These are phyloP conservation scores for Helicostylum pulchrum DNA, from an alignment of 192 early-diverging fungal genomes.

Conservation along the genomic window DNA sequence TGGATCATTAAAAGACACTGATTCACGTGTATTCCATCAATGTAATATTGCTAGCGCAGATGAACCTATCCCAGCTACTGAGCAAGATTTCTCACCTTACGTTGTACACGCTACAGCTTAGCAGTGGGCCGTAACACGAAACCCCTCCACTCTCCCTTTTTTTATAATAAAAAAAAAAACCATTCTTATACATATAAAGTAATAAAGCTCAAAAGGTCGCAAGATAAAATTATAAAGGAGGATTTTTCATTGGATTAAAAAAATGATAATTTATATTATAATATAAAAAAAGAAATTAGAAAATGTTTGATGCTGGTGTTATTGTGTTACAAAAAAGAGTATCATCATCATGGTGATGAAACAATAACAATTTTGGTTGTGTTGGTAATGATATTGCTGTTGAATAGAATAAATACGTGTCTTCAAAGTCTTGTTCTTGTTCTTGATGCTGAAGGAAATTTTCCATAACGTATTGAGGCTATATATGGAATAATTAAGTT, in stretches of 20 bases:
- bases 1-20: conserved; percentile 27
- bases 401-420: not conserved
- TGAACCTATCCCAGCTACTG: conserved; percentile 30
- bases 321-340: no score
- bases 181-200: not conserved
- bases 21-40: conserved; percentile 32
- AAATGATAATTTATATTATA: not conserved
- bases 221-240: not conserved
- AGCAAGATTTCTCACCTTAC: conserved; percentile 34
- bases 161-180: conserved; percentile 1
- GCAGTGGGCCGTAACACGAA: not conserved
- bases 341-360: no score
- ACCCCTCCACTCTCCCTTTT: no score
- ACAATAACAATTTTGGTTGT: no score
- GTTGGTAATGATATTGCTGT: no score
- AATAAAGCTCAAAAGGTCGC: not conserved
- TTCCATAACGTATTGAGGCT: not conserved
- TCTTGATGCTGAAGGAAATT: not conserved
- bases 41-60: conserved; percentile 29
- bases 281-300: not conserved
- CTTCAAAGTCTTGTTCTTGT: not conserved
- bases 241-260: not conserved
- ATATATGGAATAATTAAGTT: not conserved
- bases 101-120: not conserved
- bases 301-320: conserved; percentile 11